Base-by-base conservation (phyloP, 495 filamentous ascomycete species). In the Penicillium atrosanguineum region DNA sequence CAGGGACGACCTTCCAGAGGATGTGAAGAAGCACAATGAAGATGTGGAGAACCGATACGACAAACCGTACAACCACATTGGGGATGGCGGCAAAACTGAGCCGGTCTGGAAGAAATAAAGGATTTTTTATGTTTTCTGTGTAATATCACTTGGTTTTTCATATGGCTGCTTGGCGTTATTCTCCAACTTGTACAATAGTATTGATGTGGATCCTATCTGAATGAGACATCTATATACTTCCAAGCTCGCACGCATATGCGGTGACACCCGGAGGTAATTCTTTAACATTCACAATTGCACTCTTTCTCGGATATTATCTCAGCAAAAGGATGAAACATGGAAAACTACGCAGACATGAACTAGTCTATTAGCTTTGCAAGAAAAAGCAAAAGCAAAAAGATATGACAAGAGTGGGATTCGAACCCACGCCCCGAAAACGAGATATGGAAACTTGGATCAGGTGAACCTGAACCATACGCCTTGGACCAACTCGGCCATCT, bases 401-500 rank as follows among this genome's bases (percentile, higher is more conserved):
- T 7, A n/a, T 70, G 67, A 68, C 61, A 68, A 69, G 65, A 66
- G 67, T 66, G 67, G 58, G 67, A 69, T 70, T 70, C 56, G 67
- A 70, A 70, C 67, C 58, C 67, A 66, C 65, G 67, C 66, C 66
- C 59, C 59, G 48, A 50, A 54, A 49, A 44, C 59, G 59, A 62
- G 59, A 62, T 52, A 55, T 55, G 59, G 59, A 62, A 55, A 37
- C 55, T 26, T 62, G 56, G 59, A 65, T 57, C 62, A 65, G 63
- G 63, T 66, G 44, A 56, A 58, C 63, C 63, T 66, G 63, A 66
- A 66, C 63, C 63, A 60, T 61, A 57, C 67, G 67, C 67, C 67
- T 66, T 68, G 56, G 65, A 70, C 65, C 63, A 65, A 63, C 65
- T 70, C 65, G 67, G 64, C 67, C 65, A 70, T 70, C 67, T 68